A percentile compares a stretch with the other conserved stretches of the same genome.
Conservation (phyloP, 192 early-diverging fungal species). For the Dimargaris verticillata region DNA sequence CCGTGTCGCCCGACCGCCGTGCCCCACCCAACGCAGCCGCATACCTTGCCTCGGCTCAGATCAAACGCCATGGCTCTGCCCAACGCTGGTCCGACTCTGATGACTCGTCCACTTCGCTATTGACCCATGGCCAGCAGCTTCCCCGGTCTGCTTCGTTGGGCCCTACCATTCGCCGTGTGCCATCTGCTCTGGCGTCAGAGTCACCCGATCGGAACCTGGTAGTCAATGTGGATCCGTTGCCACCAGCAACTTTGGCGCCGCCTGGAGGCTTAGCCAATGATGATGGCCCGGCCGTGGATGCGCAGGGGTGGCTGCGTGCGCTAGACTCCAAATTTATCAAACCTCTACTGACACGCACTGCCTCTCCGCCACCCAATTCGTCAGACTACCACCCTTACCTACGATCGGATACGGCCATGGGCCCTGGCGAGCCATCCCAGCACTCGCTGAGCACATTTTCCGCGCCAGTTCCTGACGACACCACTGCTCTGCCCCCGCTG, state of each 20-base stretch:
- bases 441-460: background rate
- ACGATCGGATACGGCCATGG: background rate
- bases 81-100: no score
- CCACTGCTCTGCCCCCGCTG: background rate
- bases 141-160: no score
- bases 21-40: no score
- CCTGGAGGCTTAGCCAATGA: background rate
- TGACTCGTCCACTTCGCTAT: no score
- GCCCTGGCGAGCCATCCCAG: background rate
- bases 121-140: no score
- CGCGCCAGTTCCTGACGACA: background rate
- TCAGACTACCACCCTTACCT: background rate
- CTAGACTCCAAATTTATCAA: constrained; percentile 10
- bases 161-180: no score
- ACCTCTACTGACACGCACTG: constrained; percentile 1
- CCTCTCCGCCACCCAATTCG: background rate
- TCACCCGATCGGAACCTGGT: no score
- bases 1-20: background rate
- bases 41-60: no score
- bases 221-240: background rate
- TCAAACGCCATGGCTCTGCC: no score
- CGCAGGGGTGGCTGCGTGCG: constrained; percentile 2
- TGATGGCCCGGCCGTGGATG: background rate
- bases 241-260: background rate
- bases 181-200: no score